Base-by-base conservation (phyloP, 208 protist species). In the Crithidia sp. region DNA sequence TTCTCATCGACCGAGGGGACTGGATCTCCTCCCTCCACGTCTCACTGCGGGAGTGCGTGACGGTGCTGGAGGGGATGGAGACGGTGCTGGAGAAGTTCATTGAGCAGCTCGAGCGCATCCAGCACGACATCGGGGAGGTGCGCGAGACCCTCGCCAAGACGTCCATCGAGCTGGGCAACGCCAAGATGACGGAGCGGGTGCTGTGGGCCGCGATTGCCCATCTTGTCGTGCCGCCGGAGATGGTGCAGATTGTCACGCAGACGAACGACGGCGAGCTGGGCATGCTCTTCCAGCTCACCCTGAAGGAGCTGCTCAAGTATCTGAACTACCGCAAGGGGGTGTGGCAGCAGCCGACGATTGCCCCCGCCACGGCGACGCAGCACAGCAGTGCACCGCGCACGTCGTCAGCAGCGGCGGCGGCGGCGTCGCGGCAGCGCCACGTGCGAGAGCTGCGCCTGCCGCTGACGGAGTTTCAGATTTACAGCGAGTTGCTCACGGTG, bases 81-180 rank as follows among this genome's bases (percentile, higher is more conserved):
- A 65, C 76, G 8, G 81, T 94, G 43, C 79, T 96, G 44, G 69
- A 84, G 65, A 67, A 60, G 7, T 96, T 94, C 63, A 91, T 94
- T 66, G 58, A 78, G 40, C 85, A 87, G 57, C 77, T 96, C 0
- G 78, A 83, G 53, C 64, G 71, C 39, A 90, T 90, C 40, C 85
- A 92, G 63, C 45, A 77, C 10, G 92, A 94, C 16, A 93, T 96
- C 78, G 87, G 86, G 5, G 84, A 96, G 52, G 89, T 96, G 10
- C 77, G 88, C 8, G 81, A 89, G 44, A 61, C 82, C 19, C 84
- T 94, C 13, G 77, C 84, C 16, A 64, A 68, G 16, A 88, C 83
- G 17, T 81, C 82, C 0, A 66, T 87, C 12, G 62, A 81, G 61
- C 82, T 94, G 13, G 53, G 14, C 50, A 93, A 94, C 66, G 77